A percentile compares a stretch with the other conserved stretches of the same genome.
Evolutionary conservation across 2,329 filamentous ascomycete species (phyloP).

Genomic region (Pestalotiopsis sp.): DNA sequence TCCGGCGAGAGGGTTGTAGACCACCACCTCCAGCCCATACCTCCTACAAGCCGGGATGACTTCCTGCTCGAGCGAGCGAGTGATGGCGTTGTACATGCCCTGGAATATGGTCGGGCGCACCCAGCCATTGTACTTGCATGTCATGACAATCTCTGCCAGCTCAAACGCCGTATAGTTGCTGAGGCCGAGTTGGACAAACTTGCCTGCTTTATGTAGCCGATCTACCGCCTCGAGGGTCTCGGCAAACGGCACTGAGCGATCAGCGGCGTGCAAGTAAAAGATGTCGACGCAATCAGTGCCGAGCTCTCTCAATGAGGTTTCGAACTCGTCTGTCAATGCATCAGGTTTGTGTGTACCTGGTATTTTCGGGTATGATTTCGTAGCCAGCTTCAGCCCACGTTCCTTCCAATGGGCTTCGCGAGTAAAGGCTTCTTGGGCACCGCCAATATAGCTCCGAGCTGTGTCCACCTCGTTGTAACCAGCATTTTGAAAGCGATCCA

Average conservation of each 20-base stretch:
- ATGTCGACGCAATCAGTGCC: constrained; percentile 77
- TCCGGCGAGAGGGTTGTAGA: constrained; percentile 83
- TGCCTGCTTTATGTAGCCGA: constrained; percentile 81
- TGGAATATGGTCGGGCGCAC: constrained; percentile 84
- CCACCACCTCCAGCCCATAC: constrained; percentile 77
- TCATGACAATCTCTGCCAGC: constrained; percentile 81
- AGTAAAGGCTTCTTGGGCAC: constrained; percentile 79
- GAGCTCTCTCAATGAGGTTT: constrained; percentile 71
- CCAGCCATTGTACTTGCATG: constrained; percentile 79
- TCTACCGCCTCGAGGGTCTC: constrained; percentile 80
- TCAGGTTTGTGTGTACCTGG: constrained; percentile 65
- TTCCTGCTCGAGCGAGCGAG: constrained; percentile 74
- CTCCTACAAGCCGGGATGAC: constrained; percentile 73
- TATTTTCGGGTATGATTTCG: constrained; percentile 71
- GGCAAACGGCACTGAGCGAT: constrained; percentile 71
- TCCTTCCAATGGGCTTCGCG: constrained; percentile 76
- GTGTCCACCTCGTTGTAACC: constrained; percentile 88
- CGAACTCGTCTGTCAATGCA: constrained; percentile 65
- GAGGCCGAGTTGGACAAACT: constrained; percentile 79
- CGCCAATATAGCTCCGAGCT: constrained; percentile 72
- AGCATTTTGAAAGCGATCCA: constrained; percentile 74
- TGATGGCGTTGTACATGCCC: constrained; percentile 85
- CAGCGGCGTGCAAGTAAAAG: constrained; percentile 71
- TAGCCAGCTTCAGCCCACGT: constrained; percentile 75
- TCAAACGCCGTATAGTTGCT: constrained; percentile 88